Conservation (phyloP, 129 eudicot species). For the Deinandra increscens region DNA sequence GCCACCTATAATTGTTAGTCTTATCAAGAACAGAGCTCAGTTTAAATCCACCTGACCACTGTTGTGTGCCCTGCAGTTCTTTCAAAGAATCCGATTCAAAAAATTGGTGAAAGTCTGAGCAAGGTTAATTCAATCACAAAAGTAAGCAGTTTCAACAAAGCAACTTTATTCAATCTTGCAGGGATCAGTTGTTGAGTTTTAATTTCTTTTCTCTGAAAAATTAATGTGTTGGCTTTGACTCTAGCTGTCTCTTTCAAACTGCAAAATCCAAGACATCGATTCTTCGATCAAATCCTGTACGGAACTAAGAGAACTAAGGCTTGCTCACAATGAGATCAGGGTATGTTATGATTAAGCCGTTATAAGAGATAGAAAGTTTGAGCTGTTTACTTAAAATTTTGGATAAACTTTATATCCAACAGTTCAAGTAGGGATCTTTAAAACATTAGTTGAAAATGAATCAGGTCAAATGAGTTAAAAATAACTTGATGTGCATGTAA, state of each 20-base stretch:
- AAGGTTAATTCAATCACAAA: conserved; percentile 68
- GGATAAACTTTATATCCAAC: neutral
- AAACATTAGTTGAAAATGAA: too few relatives aligned
- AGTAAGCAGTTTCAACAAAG: conserved; percentile 38
- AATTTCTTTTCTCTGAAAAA: conserved; percentile 5
- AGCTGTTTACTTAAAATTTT: neutral
- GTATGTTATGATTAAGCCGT: conserved; percentile 31
- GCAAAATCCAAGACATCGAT: conserved; percentile 67
- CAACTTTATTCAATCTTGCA: neutral
- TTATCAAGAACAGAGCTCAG: conserved; percentile 12
- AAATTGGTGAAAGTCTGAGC: conserved; percentile 60
- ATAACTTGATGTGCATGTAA: too few relatives aligned
- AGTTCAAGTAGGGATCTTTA: neutral
- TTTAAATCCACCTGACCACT: conserved; percentile 1
- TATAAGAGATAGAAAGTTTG: neutral
- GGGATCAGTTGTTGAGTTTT: neutral
- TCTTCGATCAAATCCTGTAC: conserved; percentile 74
- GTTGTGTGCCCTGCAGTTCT: conserved; percentile 62
- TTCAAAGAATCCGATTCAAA: conserved; percentile 78
- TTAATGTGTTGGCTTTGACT: conserved; percentile 26
- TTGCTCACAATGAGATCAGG: conserved; percentile 87
- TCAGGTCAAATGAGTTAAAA: too few relatives aligned
- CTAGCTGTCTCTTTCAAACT: conserved; percentile 86
- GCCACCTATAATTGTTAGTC: neutral
- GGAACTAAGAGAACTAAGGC: conserved; percentile 85